A percentile compares a stretch with the other conserved stretches of the same genome.
Conservation (phyloP, 148 eudicot genomes). For the Rheum nobile region DNA sequence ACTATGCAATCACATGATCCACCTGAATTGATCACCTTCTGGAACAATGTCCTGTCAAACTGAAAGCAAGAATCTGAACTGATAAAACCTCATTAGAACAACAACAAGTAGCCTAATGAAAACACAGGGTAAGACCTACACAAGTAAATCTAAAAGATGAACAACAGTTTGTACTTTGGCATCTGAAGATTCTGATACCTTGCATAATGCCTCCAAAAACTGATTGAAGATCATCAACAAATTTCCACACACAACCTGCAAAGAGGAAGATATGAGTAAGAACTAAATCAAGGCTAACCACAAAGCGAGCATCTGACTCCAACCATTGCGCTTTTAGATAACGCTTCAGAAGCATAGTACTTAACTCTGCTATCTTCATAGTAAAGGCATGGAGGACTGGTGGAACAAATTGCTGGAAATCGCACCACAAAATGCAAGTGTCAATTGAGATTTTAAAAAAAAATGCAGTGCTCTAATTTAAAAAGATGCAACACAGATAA, state of each 20-base stretch:
- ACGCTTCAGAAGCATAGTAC: constrained; percentile 96
- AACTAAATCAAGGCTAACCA: neutral
- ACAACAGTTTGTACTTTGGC: constrained; percentile 98
- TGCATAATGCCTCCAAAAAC: constrained; percentile 91
- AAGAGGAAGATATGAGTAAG: constrained; percentile 17
- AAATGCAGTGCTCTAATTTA: too few relatives aligned
- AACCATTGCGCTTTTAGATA: constrained; percentile 96
- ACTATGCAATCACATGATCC: too few relatives aligned
- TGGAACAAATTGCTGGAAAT: constrained; percentile 80
- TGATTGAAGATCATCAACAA: constrained; percentile 85
- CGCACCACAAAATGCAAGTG: constrained; percentile 4
- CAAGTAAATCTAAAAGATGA: constrained; percentile 95
- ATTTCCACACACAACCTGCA: constrained; percentile 98
- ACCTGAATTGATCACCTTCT: constrained; percentile 91
- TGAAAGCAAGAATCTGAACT: constrained; percentile 10
- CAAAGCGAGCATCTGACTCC: constrained; percentile 6
- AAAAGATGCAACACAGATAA: too few relatives aligned
- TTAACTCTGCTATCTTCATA: constrained; percentile 95
- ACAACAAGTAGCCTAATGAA: neutral
- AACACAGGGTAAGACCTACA: constrained; percentile 41
- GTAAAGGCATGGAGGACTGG: constrained; percentile 83
- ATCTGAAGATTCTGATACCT: constrained; percentile 93
- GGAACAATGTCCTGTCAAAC: constrained; percentile 84
- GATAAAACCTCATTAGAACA: neutral
- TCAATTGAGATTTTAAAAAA: too few relatives aligned